Percentiles rank a stretch among this genome's conserved stretches.
Conservation (phyloP, 768 basidiomycete species). For the Auricularia heimuer region DNA sequence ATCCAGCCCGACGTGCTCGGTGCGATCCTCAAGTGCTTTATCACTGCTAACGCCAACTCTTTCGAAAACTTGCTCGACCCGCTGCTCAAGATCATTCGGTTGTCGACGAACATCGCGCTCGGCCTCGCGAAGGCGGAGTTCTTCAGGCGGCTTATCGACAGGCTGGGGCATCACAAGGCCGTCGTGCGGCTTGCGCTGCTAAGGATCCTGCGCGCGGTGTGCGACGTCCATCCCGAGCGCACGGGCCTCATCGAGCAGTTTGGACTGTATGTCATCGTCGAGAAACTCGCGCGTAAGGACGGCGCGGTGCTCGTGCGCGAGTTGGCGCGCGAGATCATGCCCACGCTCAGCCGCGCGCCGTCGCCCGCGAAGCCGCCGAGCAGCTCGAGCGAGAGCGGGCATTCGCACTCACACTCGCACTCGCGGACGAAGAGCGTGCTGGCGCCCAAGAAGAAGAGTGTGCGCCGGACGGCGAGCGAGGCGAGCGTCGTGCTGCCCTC, state of each 20-base stretch:
- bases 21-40: slow-evolving; percentile 67
- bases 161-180: slow-evolving; percentile 65
- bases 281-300: slow-evolving; percentile 72
- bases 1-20: slow-evolving; percentile 56
- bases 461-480: slow-evolving; percentile 61
- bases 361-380: slow-evolving; percentile 31
- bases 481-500: neutral
- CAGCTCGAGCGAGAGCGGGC: neutral
- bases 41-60: slow-evolving; percentile 74
- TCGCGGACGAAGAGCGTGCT: slow-evolving; percentile 26
- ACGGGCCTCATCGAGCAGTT: slow-evolving; percentile 74
- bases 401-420: slow-evolving; percentile 3
- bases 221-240: slow-evolving; percentile 83
- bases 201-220: slow-evolving; percentile 72
- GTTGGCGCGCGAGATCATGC: slow-evolving; percentile 76
- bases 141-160: slow-evolving; percentile 80
- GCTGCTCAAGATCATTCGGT: slow-evolving; percentile 81
- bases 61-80: slow-evolving; percentile 91
- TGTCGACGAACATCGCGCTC: slow-evolving; percentile 65
- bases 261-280: slow-evolving; percentile 72
- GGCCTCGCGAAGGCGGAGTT: slow-evolving; percentile 73
- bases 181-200: slow-evolving; percentile 87
- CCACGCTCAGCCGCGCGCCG: slow-evolving; percentile 62
- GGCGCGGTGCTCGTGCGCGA: slow-evolving; percentile 87
- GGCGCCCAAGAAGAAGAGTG: slow-evolving; percentile 47